These are phyloP conservation scores for Zygnema circumcarinatum DNA, from an alignment of 139 green algal species.

Conservation along the genomic window DNA sequence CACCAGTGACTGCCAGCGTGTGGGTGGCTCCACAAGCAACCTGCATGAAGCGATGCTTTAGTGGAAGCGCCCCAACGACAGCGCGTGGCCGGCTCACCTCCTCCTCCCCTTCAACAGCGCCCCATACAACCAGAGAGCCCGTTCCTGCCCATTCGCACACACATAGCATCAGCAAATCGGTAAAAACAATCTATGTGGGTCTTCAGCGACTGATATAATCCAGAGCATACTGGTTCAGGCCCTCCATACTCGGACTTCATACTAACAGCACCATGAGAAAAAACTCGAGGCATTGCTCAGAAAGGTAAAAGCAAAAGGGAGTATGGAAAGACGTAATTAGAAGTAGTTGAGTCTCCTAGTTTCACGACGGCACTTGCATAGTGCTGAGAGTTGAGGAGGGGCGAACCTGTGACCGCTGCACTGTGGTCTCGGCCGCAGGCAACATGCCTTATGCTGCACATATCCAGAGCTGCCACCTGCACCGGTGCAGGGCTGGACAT, in stretches of 20 bases:
- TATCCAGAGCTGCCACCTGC: constrained; percentile 11
- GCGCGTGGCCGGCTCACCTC: neutral
- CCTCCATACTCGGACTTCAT: too few relatives aligned
- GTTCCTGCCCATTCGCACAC: constrained; percentile 18
- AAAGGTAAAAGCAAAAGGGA: too few relatives aligned
- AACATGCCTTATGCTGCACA: neutral
- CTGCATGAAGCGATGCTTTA: neutral
- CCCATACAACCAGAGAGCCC: constrained; percentile 33
- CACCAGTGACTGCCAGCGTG: constrained; percentile 35
- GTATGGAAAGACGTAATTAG: too few relatives aligned
- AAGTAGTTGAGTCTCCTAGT: too few relatives aligned
- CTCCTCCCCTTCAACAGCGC: neutral
- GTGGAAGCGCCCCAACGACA: neutral
- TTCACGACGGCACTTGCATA: too few relatives aligned
- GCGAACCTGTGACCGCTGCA: constrained; percentile 70
- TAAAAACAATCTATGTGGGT: too few relatives aligned
- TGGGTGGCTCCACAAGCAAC: constrained; percentile 35
- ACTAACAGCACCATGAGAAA: too few relatives aligned
- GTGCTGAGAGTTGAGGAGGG: too few relatives aligned
- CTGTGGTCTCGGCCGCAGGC: constrained; percentile 44
- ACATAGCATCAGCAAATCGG: too few relatives aligned
- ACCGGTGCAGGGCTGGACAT: neutral
- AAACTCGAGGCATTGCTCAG: too few relatives aligned
- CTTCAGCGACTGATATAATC: too few relatives aligned
- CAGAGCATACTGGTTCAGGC: too few relatives aligned